Evolutionary conservation across 2,329 filamentous ascomycete genomes (phyloP), one percentile per base, ranked within the genome.

Genomic region (Trichophyton benhamiae): DNA sequence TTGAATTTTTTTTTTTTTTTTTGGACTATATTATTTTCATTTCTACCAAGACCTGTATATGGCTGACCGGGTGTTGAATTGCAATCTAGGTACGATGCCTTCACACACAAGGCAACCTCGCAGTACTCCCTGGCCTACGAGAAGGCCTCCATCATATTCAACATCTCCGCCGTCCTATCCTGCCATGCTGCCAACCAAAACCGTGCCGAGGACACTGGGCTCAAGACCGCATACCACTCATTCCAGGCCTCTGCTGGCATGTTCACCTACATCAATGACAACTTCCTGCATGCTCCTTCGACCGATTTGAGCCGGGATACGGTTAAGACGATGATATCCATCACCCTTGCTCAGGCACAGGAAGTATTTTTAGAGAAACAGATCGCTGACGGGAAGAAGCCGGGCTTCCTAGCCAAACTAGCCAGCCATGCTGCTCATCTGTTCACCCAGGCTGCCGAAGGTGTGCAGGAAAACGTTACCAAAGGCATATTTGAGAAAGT

Each of bases 241-340:
- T 97, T 97, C 77, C 94, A 99, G 75, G 94, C 94, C 46, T 91
- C 92, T 6, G 94, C 94, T 8, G 94, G 94, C 77, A 99, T 99
- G 94, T 99, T 97, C 75, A 97, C 92, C 60, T 99, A 99, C 71
- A 99, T 99, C 78, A 99, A 99, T 75, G 94, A 99, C 77, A 99
- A 99, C 77, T 99, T 99, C 72, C 79, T 99, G 41, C 94, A 99
- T 70, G 94, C 94, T 1, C 94, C 95, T 0, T 96, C 91, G 7
- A 91, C 89, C n/a, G 94, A 99, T 71, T 77, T 99, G 57, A 97
- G 91, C 72, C 81, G 94, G 63, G 92, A 99, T 58, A 99, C 94
- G 0, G 90, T 99, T 69, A 96, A 96, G 77, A 91, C 90, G 0
- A 76, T 99, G 66, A 97, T 99, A 71, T 83, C 87, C 59, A 84